These are phyloP conservation scores for Calcarisporium arbuscula DNA, from an alignment of 2,329 filamentous ascomycete genomes.

Conservation along the genomic window DNA sequence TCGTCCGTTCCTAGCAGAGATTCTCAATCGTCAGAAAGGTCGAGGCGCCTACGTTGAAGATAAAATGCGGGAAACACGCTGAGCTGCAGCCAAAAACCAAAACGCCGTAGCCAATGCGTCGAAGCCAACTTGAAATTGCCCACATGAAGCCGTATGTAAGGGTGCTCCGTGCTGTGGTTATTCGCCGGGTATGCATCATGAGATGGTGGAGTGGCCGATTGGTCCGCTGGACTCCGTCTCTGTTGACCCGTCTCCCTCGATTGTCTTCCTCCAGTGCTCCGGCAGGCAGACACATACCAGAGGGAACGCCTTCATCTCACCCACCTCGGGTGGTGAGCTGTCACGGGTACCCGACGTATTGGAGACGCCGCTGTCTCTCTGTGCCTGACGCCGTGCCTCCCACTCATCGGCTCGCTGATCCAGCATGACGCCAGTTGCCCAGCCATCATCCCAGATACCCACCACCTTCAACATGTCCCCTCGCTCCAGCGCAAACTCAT, in stretches of 20 bases:
- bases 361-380: constrained; percentile 90
- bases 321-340: constrained; percentile 54
- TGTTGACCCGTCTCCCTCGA: constrained; percentile 77
- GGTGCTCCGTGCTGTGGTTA: constrained; percentile 6
- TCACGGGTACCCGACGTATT: constrained; percentile 62
- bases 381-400: constrained; percentile 67
- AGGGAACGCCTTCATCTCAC: constrained; percentile 96
- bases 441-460: constrained; percentile 98
- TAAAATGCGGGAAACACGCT: too few relatives aligned
- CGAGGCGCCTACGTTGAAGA: too few relatives aligned
- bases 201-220: constrained; percentile 16
- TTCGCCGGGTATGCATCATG: constrained; percentile 14
- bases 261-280: constrained; percentile 94
- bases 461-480: constrained; percentile 98
- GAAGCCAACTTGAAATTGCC: constrained; percentile 13
- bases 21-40: too few relatives aligned
- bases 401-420: constrained; percentile 83
- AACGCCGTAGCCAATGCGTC: constrained; percentile 34
- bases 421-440: constrained; percentile 87
- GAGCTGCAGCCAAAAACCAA: constrained; percentile 17
- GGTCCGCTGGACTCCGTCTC: constrained; percentile 49
- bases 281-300: constrained; percentile 93
- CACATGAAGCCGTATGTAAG: constrained; percentile 19
- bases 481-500: constrained; percentile 88
- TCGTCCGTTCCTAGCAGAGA: too few relatives aligned